Conservation (phyloP, 768 basidiomycete genomes). For the Trametes coccinea region DNA sequence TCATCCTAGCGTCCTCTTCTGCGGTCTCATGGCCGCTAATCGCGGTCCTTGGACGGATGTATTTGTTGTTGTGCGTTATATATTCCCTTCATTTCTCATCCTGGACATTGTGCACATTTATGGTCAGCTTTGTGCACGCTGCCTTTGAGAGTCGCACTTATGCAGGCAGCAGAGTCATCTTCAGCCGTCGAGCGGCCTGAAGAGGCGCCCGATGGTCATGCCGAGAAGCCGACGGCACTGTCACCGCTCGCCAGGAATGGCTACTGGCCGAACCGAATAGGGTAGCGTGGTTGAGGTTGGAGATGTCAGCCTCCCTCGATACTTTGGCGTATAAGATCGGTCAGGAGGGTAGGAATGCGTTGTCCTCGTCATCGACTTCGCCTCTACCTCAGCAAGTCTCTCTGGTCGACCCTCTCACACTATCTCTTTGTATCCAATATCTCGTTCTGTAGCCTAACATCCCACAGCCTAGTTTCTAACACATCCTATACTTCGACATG, state of each 20-base stretch:
- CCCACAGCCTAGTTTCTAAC: constrained; percentile 14
- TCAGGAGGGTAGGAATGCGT: too few species aligned
- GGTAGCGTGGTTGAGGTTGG: constrained; percentile 8
- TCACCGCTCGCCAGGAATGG: neutral
- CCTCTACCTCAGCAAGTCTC: neutral
- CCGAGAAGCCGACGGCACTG: neutral
- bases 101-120: too few species aligned
- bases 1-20: constrained; percentile 16
- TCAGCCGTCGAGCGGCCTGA: too few species aligned
- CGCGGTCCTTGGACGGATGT: constrained; percentile 13
- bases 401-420: neutral
- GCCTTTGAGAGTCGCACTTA: neutral
- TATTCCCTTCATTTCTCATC: constrained; percentile 12
- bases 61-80: constrained; percentile 18
- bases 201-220: neutral
- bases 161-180: too few species aligned
- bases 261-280: constrained; percentile 5
- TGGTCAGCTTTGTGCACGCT: too few species aligned
- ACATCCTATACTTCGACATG: constrained; percentile 22
- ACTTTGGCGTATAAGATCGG: constrained; percentile 15
- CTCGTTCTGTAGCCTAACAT: constrained; percentile 4
- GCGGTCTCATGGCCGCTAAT: constrained; percentile 16
- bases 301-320: constrained; percentile 8
- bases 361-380: neutral
- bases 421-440: neutral